These are phyloP conservation scores for Aaosphaeria arxii DNA, from an alignment of 2,329 filamentous ascomycete genomes.

Conservation along the genomic window DNA sequence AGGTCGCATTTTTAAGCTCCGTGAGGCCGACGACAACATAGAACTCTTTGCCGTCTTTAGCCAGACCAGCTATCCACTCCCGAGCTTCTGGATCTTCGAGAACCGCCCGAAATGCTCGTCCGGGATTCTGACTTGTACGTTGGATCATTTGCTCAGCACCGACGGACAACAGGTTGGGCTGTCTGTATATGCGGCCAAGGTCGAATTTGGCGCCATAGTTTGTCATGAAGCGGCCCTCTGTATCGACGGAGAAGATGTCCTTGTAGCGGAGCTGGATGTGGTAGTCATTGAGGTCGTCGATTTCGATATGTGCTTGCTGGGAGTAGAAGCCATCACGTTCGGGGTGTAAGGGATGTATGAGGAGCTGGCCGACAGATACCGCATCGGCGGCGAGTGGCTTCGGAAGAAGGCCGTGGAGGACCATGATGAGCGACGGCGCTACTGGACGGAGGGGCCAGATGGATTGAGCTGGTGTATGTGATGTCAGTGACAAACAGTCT, in stretches of 20 bases:
- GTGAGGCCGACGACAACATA: constrained; percentile 36
- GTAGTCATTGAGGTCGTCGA: constrained; percentile 39
- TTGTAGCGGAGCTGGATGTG: constrained; percentile 39
- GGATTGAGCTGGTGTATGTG: not conserved
- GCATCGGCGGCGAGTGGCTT: constrained; percentile 33
- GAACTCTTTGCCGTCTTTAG: constrained; percentile 25
- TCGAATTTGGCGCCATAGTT: constrained; percentile 40
- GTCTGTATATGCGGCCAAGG: constrained; percentile 33
- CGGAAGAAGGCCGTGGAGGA: constrained; percentile 34
- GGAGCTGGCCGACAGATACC: constrained; percentile 34
- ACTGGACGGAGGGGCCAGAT: not conserved
- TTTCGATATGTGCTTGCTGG: constrained; percentile 24
- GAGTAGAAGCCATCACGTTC: constrained; percentile 36
- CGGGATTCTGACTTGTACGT: constrained; percentile 25
- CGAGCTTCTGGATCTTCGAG: constrained; percentile 31
- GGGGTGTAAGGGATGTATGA: constrained; percentile 35
- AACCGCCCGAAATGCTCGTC: constrained; percentile 28
- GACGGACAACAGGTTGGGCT: constrained; percentile 36
- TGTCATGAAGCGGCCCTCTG: constrained; percentile 35
- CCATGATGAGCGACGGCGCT: constrained; percentile 17
- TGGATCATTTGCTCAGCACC: constrained; percentile 38
- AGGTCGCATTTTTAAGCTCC: constrained; percentile 36
- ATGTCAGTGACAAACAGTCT: not conserved
- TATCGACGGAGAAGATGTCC: constrained; percentile 35
- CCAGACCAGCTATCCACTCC: constrained; percentile 27